Conservation (phyloP, 768 basidiomycete genomes). For the Hortiboletus flavorubellus region DNA sequence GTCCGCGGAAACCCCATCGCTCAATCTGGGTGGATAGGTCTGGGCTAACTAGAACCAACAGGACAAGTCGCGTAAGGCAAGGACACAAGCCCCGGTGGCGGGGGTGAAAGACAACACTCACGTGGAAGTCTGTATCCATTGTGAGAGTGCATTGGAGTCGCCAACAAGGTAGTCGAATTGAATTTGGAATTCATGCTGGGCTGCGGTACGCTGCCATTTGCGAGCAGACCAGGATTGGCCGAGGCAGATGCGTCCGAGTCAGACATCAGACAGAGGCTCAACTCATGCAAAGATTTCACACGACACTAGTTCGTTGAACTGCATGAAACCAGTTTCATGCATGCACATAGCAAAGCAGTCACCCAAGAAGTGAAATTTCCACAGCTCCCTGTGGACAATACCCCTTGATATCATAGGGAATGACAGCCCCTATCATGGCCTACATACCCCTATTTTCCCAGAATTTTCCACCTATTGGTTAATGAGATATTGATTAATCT, state of each 20-base stretch:
- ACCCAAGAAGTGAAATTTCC: too few species aligned
- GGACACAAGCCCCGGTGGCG: background rate
- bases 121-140: constrained; percentile 86
- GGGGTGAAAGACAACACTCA: constrained; percentile 39
- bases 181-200: constrained; percentile 1
- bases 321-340: too few species aligned
- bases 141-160: constrained; percentile 32
- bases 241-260: background rate
- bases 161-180: background rate
- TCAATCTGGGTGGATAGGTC: constrained; percentile 71
- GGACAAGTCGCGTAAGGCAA: background rate
- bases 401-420: too few species aligned
- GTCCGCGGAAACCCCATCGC: constrained; percentile 82
- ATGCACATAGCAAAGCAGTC: too few species aligned
- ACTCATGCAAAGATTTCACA: constrained; percentile 7
- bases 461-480: too few species aligned
- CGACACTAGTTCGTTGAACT: constrained; percentile 4
- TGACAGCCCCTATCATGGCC: too few species aligned
- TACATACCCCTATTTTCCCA: too few species aligned
- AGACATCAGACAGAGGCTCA: constrained; percentile 11
- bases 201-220: constrained; percentile 2
- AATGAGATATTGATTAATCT: too few species aligned
- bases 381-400: too few species aligned
- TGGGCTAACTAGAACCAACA: constrained; percentile 28
- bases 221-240: constrained; percentile 1